Conservation (phyloP, 139 green algal genomes). For the Auxenochlorella pyrenoidosa region DNA sequence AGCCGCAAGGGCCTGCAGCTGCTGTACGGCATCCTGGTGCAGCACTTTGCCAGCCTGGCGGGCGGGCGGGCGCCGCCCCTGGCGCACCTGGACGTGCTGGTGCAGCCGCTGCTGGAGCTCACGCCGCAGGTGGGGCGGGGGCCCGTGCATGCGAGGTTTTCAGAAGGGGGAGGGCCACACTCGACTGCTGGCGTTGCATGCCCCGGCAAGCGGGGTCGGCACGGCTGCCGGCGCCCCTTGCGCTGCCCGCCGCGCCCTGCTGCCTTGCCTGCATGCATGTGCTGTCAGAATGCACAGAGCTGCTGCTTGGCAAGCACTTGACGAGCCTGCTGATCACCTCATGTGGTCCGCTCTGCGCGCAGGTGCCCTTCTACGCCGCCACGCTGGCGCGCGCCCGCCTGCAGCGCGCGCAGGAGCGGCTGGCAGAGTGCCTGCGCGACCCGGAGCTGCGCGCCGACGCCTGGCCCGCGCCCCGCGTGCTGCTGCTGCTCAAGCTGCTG, state of each 20-base stretch:
- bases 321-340: no score
- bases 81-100: conserved; percentile 77
- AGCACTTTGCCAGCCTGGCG: conserved; percentile 90
- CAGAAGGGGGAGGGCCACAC: no score
- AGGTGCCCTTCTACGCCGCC: conserved; percentile 92
- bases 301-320: no score
- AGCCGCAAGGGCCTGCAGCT: conserved; percentile 84
- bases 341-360: no score
- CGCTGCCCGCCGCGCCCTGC: no score
- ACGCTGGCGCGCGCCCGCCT: conserved; percentile 86
- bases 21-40: conserved; percentile 90
- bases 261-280: no score
- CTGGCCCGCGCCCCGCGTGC: conserved; percentile 57
- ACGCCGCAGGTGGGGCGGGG: conserved; percentile 41
- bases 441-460: conserved; percentile 20
- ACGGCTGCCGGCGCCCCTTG: no score
- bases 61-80: conserved; percentile 52
- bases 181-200: no score
- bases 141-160: no score
- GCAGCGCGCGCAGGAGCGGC: conserved; percentile 37
- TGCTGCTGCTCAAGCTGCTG: conserved; percentile 91
- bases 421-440: conserved; percentile 54
- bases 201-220: no score
- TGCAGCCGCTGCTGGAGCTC: conserved; percentile 67
- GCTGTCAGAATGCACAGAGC: no score